phyloP scores from a whole-genome alignment of 225 moss, liverwort and hornwort species.

The Rhytidiadelphus loreus region DNA sequence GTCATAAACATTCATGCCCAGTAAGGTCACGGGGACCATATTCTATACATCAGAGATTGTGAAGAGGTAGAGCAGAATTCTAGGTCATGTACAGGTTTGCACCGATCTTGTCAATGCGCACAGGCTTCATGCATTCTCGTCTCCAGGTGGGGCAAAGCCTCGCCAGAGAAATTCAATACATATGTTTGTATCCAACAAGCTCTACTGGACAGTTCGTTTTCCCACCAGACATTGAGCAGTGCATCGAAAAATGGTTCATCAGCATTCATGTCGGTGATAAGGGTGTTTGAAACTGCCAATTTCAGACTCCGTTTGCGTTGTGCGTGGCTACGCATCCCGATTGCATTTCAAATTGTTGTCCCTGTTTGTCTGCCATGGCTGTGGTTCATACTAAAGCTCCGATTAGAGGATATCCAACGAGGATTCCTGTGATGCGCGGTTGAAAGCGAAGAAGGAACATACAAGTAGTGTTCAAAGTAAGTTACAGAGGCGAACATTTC shows the following conservation, averaged over 20 bases:
- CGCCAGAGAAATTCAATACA: neutral
- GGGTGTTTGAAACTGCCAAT: neutral
- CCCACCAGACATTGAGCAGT: neutral
- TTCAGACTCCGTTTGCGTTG: neutral
- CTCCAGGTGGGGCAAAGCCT: neutral
- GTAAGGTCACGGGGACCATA: neutral
- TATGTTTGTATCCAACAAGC: neutral
- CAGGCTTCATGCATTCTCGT: neutral
- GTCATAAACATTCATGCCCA: neutral
- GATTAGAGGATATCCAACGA: neutral
- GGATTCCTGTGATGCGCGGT: neutral
- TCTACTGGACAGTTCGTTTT: neutral
- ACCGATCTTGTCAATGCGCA: neutral
- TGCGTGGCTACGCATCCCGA: neutral
- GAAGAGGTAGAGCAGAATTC: neutral
- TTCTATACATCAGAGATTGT: neutral
- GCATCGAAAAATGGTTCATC: neutral
- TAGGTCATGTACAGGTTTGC: neutral
- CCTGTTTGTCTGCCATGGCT: neutral
- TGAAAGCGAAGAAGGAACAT: neutral
- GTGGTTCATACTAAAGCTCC: neutral
- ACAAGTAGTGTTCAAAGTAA: neutral
- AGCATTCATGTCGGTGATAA: neutral
- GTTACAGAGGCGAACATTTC: neutral
- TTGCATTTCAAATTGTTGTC: neutral